Percentiles rank a stretch among this genome's conserved stretches.
Conservation (phyloP, 1,284 basidiomycete species). For the Trichosporon sp. region DNA sequence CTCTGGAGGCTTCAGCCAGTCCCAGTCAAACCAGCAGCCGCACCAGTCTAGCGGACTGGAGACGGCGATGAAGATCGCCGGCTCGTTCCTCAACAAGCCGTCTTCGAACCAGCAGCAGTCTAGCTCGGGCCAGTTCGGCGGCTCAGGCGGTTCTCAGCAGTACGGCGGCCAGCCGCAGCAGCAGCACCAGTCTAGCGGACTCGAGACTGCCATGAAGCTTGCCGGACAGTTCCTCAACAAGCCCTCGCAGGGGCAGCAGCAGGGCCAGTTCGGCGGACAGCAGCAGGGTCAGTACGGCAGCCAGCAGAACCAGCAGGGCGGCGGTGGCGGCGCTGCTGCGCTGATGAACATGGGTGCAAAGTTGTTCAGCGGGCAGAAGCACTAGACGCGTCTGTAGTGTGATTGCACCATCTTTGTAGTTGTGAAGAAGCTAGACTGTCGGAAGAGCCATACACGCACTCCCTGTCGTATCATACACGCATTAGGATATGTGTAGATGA, state of each 20-base stretch:
- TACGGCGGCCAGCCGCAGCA: background rate
- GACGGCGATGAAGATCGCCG: background rate
- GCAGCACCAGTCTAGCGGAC: background rate
- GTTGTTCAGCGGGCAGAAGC: background rate
- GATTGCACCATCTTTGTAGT: too few species aligned
- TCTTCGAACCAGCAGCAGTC: background rate
- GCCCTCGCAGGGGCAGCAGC: background rate
- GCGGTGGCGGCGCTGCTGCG: slow-evolving; percentile 2
- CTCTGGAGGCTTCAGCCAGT: background rate
- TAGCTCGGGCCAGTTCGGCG: background rate
- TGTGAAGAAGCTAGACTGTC: too few species aligned
- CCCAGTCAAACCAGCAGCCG: background rate
- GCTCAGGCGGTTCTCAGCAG: background rate
- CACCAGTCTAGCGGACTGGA: background rate
- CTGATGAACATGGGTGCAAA: background rate
- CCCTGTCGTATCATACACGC: background rate
- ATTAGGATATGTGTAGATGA: background rate
- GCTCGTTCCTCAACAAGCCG: background rate
- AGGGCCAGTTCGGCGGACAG: background rate
- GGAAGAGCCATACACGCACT: background rate
- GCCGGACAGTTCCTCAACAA: background rate
- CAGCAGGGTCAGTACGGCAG: background rate
- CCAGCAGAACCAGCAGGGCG: background rate
- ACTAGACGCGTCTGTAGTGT: too few species aligned
- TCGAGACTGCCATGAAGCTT: background rate